Evolutionary conservation across 2,329 filamentous ascomycete species (phyloP).

Genomic region (Aspergillus texensis): DNA sequence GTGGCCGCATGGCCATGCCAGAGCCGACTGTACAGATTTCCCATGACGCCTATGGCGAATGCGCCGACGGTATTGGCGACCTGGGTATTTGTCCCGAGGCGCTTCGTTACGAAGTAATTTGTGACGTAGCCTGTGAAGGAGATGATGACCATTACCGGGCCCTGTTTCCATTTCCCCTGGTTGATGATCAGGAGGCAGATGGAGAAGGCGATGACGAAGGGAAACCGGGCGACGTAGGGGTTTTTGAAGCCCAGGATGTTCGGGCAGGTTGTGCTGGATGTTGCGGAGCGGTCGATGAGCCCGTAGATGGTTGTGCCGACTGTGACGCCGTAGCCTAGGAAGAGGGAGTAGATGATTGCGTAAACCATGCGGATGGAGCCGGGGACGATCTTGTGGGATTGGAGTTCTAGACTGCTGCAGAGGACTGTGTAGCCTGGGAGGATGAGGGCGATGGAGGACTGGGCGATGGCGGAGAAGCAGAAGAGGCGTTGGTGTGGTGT

Average conservation of each 20-base stretch:
- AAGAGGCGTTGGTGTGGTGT: constrained; percentile 51
- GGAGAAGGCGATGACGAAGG: constrained; percentile 74
- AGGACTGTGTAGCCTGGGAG: constrained; percentile 69
- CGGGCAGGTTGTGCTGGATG: constrained; percentile 50
- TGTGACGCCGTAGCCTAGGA: constrained; percentile 73
- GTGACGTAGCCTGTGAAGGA: constrained; percentile 73
- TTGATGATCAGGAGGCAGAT: constrained; percentile 77
- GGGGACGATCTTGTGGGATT: constrained; percentile 69
- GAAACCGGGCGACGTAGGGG: constrained; percentile 58
- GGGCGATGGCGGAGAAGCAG: constrained; percentile 71
- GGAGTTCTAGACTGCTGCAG: constrained; percentile 65
- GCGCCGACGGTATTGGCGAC: constrained; percentile 78
- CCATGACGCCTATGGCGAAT: constrained; percentile 73
- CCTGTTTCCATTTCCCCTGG: constrained; percentile 78
- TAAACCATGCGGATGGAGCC: constrained; percentile 75
- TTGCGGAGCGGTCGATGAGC: constrained; percentile 59
- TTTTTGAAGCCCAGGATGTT: constrained; percentile 52
- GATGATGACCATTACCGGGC: constrained; percentile 74
- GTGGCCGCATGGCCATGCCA: constrained; percentile 80
- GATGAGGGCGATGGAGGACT: constrained; percentile 75
- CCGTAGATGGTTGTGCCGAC: constrained; percentile 67
- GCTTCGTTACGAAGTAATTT: constrained; percentile 70
- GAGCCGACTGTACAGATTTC: constrained; percentile 74
- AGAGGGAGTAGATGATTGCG: constrained; percentile 72
- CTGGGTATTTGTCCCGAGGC: constrained; percentile 70